Evolutionary conservation across 2,329 filamentous ascomycete genomes (phyloP), one percentile per base, ranked within the genome.

Genomic region (Curvularia eragrostidis): DNA sequence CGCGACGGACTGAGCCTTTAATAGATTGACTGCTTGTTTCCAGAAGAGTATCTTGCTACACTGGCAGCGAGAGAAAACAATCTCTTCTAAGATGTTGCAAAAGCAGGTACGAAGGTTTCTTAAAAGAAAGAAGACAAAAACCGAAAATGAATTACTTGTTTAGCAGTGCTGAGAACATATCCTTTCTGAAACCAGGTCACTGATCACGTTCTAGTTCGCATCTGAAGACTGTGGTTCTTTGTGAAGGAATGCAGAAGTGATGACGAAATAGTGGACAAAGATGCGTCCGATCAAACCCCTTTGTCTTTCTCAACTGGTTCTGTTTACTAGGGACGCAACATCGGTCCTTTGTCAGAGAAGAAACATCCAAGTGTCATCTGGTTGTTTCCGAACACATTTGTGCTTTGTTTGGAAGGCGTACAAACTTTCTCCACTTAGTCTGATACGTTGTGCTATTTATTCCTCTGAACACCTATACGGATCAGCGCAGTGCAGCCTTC

Each of bases 181-280:
- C 34, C 32, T 41, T 48, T 50, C 41, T 50, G 46, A 32, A 15
- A 34, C 38, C 23, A 23, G n/a, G 9, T 9, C 26, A 12, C 19
- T 28, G n/a, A 24, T 43, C 41, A 48, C 13, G 10, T 50, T 26
- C n/a, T n/a, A n/a, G n/a, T n/a, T n/a, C n/a, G n/a, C n/a, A 23
- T 42, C 24, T 47, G 15, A 41, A 32, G 10, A 39, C n/a, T 26
- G 21, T 47, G 39, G 26, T 51, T 47, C 52, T 58, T 55, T 58
- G 52, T 47, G 26, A 8, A 12, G 12, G 21, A 30, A 10, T 28
- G n/a, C 21, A 53, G 42, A 58, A 21, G 36, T 21, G 28, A 38
- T 36, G 21, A 47, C 15, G 21, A 18, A 24, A 21, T 18, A 13
- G 6, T 48, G 4, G 15, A 60, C 26, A 54, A 57, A 58, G 58